Percentiles rank a stretch among this genome's conserved stretches.
phyloP scores from a whole-genome alignment of 2,329 filamentous ascomycete genomes.

The Cadophora gregata region DNA sequence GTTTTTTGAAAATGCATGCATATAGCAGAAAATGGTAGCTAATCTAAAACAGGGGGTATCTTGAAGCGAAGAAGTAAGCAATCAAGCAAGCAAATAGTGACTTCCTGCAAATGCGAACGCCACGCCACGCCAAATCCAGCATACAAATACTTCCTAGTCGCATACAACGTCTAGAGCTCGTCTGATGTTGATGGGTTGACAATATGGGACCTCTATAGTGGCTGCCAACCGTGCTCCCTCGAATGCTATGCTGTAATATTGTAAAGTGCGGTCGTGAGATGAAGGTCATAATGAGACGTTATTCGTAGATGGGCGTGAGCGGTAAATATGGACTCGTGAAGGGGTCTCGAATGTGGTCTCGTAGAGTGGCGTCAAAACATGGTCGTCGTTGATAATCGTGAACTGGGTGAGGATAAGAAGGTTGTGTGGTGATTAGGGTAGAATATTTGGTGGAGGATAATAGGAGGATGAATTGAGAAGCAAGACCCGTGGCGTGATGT shows the following conservation, averaged over 20 bases:
- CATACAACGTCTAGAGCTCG: not conserved
- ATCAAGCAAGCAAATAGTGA: not conserved
- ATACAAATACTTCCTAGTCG: not conserved
- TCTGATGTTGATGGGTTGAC: not conserved
- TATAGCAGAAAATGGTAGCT: conserved; percentile 9
- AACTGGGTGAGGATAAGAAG: not conserved
- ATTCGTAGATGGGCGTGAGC: not conserved
- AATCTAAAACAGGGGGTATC: conserved; percentile 27
- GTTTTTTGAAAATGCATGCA: not conserved
- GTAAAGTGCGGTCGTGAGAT: not conserved
- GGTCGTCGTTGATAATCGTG: conserved; percentile 3
- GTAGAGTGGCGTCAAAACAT: conserved; percentile 7
- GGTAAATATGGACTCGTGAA: not conserved
- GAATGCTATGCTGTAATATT: conserved; percentile 7
- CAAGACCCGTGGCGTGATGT: not conserved
- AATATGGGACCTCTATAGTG: not conserved
- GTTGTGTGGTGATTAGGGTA: not conserved
- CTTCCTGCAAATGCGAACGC: conserved; percentile 3
- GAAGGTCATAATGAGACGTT: not conserved
- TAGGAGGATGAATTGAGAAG: not conserved
- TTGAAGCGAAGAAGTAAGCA: conserved; percentile 15
- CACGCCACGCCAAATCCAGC: not conserved
- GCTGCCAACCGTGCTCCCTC: not conserved
- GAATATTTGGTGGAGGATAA: not conserved
- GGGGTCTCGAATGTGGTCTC: not conserved